Conservation (phyloP, 345 rosid species). For the Pugionium cornutum region DNA sequence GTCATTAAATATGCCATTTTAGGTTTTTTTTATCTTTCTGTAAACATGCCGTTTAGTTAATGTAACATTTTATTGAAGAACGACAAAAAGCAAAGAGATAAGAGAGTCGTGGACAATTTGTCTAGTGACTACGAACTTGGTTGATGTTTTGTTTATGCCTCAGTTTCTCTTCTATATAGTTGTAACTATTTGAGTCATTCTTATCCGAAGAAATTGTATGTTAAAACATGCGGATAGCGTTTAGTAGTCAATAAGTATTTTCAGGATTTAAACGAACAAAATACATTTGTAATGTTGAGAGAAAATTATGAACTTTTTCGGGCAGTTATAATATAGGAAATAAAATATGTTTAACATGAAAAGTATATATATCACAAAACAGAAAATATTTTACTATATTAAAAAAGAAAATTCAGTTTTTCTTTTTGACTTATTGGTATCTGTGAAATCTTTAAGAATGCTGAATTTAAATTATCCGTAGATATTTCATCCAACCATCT, state of each 20-base stretch:
- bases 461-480: not conserved
- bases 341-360: not conserved
- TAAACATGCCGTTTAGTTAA: conserved; percentile 18
- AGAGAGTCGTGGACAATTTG: conserved; percentile 40
- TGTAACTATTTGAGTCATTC: not conserved
- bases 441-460: conserved; percentile 9
- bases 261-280: conserved; percentile 1
- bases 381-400: too few species aligned
- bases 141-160: conserved; percentile 28
- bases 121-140: conserved; percentile 19
- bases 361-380: not conserved
- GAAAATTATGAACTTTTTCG: not conserved
- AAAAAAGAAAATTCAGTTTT: too few species aligned
- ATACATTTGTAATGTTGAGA: not conserved
- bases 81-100: conserved; percentile 33
- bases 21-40: not conserved
- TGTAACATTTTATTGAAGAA: conserved; percentile 11
- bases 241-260: conserved; percentile 13
- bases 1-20: not conserved
- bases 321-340: not conserved
- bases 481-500: conserved; percentile 35
- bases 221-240: conserved; percentile 22
- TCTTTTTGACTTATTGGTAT: conserved; percentile 32
- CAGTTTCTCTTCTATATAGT: not conserved
- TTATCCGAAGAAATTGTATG: not conserved